These are phyloP conservation scores for Przewalskia tangutica DNA, from an alignment of 257 asterid species.

Conservation along the genomic window DNA sequence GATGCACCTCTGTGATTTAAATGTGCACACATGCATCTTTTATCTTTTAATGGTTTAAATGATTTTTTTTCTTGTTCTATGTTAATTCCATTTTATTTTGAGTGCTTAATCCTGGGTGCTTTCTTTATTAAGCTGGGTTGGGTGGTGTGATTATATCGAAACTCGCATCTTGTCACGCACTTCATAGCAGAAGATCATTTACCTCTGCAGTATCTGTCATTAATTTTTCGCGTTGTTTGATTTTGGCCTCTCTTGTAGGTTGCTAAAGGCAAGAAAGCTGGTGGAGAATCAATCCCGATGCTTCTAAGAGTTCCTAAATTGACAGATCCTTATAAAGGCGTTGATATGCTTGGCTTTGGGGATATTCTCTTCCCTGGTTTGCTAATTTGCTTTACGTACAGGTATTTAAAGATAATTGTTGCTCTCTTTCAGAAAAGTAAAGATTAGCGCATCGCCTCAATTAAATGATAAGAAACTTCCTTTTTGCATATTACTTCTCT, in stretches of 20 bases:
- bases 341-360: conserved; percentile 96
- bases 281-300: conserved; percentile 99
- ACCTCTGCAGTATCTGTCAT: neutral
- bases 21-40: neutral
- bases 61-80: neutral
- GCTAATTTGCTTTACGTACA: conserved; percentile 68
- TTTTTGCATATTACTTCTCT: neutral
- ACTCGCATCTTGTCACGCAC: neutral
- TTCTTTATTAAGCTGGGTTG: neutral
- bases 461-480: neutral
- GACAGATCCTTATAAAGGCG: conserved; percentile 87
- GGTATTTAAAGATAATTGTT: conserved; percentile 34
- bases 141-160: neutral
- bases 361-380: conserved; percentile 93
- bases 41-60: neutral
- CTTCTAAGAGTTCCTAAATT: conserved; percentile 86
- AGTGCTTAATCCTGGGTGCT: neutral
- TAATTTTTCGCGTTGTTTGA: neutral
- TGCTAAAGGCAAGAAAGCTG: conserved; percentile 78
- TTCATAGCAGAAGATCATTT: conserved; percentile 1
- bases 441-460: neutral
- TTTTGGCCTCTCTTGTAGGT: conserved; percentile 41
- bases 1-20: neutral
- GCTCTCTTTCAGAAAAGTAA: neutral
- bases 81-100: neutral